Base-by-base conservation (phyloP, 345 rosid genomes). In the Zanthoxylum bungeanum region DNA sequence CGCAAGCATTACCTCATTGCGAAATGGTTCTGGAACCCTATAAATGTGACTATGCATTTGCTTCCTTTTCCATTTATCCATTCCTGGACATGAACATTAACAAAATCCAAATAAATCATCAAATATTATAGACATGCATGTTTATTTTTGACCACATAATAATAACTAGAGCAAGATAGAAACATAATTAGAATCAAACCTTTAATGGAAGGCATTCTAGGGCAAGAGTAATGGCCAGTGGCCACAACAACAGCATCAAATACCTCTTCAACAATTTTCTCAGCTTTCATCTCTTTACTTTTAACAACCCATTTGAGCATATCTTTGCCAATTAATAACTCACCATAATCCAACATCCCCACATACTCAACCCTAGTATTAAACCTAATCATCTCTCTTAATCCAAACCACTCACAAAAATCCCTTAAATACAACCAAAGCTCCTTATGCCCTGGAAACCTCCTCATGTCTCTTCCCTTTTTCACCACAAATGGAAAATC, bases 231-330 rank as follows among this genome's bases (percentile, higher is more conserved):
- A 75, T 94, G 97, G 2, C 98, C 98, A 40, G 90, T 85, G n/a
- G 95, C 97, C 39, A 94, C 95, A 74, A 94, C 90, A 55, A 94
- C 91, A 24, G 97, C 97, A 81, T 94, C 97, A 72, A 82, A 94
- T 19, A 92, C 86, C 80, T 92, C 95, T 76, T 92, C 92, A 47
- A 74, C 80, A 37, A 62, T 77, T 74, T 81, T 80, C 17, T 79
- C 85, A 39, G 65, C 77, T 9, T 40, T 17, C 6, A 68, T 80
- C 21, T 71, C 86, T 75, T 56, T 81, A 70, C 90, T 87, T 79
- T 79, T 89, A 30, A 92, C 98, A 47, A 83, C 58, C 98, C 98
- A 94, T 67, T 81, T 89, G 49, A 44, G 12, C 73, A 72, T 68
- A 74, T 83, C 83, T 34, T 79, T 70, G 16, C 78, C 85, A 24